Percentiles rank a stretch among this genome's conserved stretches.
Conservation (phyloP, 345 rosid species). For the Eutrema yunnanense region DNA sequence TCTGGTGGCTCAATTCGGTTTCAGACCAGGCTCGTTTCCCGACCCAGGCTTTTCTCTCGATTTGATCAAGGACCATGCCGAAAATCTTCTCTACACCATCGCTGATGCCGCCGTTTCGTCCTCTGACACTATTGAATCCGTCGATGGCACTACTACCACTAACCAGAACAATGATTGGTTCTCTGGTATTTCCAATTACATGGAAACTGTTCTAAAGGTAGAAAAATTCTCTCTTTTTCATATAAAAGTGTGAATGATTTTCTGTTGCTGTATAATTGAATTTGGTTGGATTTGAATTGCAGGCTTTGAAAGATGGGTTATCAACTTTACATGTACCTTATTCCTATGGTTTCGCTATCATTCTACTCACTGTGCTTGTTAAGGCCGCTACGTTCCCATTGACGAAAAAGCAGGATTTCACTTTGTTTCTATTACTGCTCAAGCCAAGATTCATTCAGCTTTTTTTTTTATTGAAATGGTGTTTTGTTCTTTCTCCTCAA, state of each 20-base stretch:
- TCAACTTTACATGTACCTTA: conserved; percentile 74
- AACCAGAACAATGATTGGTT: conserved; percentile 80
- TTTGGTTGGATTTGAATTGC: neutral
- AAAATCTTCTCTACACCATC: conserved; percentile 54
- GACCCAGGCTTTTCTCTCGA: conserved; percentile 41
- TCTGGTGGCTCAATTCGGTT: conserved; percentile 56
- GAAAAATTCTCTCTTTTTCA: neutral
- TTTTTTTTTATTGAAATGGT: neutral
- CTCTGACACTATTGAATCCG: conserved; percentile 37
- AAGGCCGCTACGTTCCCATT: conserved; percentile 93
- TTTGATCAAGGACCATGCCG: conserved; percentile 42
- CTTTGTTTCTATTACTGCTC: neutral
- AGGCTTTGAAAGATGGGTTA: conserved; percentile 83
- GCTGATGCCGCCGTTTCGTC: conserved; percentile 87
- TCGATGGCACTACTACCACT: conserved; percentile 22
- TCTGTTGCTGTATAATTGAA: neutral
- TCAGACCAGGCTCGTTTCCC: conserved; percentile 38
- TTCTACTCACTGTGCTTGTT: conserved; percentile 79
- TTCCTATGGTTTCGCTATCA: conserved; percentile 89
- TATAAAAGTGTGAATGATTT: neutral
- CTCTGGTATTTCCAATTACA: conserved; percentile 68
- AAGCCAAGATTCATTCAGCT: neutral
- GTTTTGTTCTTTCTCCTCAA: conserved; percentile 3
- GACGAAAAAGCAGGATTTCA: conserved; percentile 85
- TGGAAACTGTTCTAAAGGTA: conserved; percentile 90